Evolutionary conservation across 129 eudicot genomes (phyloP).

Genomic region (Helichrysum umbraculigerum): DNA sequence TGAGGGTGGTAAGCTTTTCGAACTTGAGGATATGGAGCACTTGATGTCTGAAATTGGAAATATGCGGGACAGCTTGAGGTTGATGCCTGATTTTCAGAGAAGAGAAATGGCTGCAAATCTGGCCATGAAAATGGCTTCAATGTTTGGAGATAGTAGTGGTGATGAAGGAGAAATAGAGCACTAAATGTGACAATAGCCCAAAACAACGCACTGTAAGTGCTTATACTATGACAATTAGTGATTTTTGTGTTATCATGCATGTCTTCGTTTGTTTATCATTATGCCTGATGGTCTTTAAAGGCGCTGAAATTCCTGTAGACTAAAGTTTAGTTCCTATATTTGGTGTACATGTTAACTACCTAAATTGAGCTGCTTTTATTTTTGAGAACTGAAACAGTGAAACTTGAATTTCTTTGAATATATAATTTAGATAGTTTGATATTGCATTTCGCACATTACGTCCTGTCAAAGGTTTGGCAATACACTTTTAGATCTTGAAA

Average conservation of each 20-base stretch:
- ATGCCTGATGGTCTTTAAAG: not conserved
- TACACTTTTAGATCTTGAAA: too few relatives aligned
- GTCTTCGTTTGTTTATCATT: slow-evolving; percentile 10
- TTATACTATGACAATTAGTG: not conserved
- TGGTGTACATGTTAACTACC: not conserved
- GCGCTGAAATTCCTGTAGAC: not conserved
- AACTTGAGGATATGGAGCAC: slow-evolving; percentile 80
- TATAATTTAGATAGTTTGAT: not conserved
- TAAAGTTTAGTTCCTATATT: slow-evolving; percentile 2
- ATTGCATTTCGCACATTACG: too few relatives aligned
- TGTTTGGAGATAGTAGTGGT: slow-evolving; percentile 84
- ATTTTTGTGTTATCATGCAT: not conserved
- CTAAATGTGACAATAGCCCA: not conserved
- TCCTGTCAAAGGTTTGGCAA: not conserved
- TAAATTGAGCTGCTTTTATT: not conserved
- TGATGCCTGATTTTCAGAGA: slow-evolving; percentile 95
- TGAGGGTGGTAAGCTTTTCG: slow-evolving; percentile 50
- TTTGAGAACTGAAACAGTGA: not conserved
- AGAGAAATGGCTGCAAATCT: slow-evolving; percentile 89
- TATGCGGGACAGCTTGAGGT: slow-evolving; percentile 68
- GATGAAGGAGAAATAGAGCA: slow-evolving; percentile 42
- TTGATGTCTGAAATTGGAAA: slow-evolving; percentile 85
- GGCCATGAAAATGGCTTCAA: slow-evolving; percentile 91
- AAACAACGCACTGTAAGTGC: not conserved
- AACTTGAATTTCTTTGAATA: not conserved